Conservation (phyloP, 2,329 filamentous ascomycete species). For the Teratosphaeria destructans region DNA sequence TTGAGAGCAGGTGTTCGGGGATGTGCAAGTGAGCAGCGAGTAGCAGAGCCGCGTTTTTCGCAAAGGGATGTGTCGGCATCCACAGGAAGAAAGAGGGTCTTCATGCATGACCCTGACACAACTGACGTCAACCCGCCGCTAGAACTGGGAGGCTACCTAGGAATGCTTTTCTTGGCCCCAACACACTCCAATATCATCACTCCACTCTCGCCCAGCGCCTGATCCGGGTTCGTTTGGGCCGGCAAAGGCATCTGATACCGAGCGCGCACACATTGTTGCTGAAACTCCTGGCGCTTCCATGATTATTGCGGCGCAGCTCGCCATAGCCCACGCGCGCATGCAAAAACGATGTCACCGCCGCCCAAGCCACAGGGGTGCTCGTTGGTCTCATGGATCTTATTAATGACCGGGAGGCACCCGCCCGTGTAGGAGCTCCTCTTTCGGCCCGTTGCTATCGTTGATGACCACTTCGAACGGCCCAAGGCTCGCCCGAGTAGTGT, state of each 20-base stretch:
- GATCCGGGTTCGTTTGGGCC: neutral
- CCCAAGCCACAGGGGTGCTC: neutral
- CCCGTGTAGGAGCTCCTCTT: neutral
- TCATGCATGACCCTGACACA: neutral
- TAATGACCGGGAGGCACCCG: neutral
- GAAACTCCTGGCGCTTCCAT: neutral
- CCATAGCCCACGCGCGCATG: neutral
- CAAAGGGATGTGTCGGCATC: neutral
- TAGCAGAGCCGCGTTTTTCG: neutral
- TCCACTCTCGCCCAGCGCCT: neutral
- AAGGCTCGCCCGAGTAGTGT: neutral
- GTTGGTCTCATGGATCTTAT: neutral
- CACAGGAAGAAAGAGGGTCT: neutral
- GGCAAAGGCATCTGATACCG: neutral
- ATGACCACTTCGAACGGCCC: neutral
- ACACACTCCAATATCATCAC: neutral
- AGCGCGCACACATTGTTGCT: neutral
- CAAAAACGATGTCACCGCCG: neutral
- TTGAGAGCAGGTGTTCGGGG: neutral
- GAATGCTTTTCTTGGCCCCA: neutral
- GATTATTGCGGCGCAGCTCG: neutral
- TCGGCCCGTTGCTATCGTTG: neutral
- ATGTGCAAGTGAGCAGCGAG: neutral
- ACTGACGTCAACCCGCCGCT: neutral
- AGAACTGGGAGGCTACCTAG: neutral